Percentiles rank a stretch among this genome's conserved stretches.
Conservation (phyloP, 306 rosid species). For the Cucurbita pepo region DNA sequence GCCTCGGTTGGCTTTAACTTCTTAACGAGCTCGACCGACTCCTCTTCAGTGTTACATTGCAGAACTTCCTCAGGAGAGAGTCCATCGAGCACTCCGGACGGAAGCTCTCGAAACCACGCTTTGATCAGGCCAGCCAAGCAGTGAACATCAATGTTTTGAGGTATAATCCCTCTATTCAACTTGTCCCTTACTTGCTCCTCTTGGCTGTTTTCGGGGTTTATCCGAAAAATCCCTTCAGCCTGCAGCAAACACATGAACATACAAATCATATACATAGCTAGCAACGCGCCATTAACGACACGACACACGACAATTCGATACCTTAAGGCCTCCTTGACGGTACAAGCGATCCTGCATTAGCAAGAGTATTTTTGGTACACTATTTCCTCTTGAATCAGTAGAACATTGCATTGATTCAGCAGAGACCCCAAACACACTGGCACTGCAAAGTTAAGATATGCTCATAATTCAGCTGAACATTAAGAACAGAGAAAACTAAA, state of each 20-base stretch:
- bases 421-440: constrained; percentile 81
- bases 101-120: constrained; percentile 98
- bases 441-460: constrained; percentile 31
- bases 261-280: background rate
- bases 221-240: constrained; percentile 90
- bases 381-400: constrained; percentile 74
- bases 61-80: constrained; percentile 94
- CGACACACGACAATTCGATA: background rate
- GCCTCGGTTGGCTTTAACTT: constrained; percentile 67
- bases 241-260: constrained; percentile 9
- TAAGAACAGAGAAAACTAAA: constrained; percentile 1
- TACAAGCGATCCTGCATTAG: constrained; percentile 89
- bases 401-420: constrained; percentile 94
- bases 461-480: constrained; percentile 9
- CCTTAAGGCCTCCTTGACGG: constrained; percentile 81
- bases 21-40: constrained; percentile 59
- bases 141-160: constrained; percentile 77
- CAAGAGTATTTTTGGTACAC: constrained; percentile 77
- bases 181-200: constrained; percentile 77
- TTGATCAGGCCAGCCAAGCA: constrained; percentile 83
- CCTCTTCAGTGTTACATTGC: constrained; percentile 78
- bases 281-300: background rate
- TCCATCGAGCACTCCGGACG: constrained; percentile 85
- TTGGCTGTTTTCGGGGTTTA: constrained; percentile 75
- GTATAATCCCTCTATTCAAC: constrained; percentile 71